phyloP scores from a whole-genome alignment of 164 flowering plant genomes.

The Taxillus chinensis region DNA sequence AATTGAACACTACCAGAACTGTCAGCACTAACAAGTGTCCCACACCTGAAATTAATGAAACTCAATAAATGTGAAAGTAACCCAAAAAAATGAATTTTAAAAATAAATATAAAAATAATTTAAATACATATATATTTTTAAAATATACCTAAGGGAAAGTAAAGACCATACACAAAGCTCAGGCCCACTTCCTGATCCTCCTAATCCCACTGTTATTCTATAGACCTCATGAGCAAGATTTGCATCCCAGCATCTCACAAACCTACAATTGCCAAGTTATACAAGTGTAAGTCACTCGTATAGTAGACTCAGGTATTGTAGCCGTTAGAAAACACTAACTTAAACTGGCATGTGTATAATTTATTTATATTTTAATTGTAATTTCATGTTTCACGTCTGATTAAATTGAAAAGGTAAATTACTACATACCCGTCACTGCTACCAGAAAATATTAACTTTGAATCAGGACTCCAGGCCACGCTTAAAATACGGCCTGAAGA shows the following conservation, averaged over 20 bases:
- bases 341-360: too few relatives aligned
- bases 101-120: background rate
- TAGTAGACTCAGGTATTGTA: background rate
- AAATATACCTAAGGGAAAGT: conserved; percentile 60
- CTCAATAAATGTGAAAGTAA: background rate
- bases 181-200: conserved; percentile 55
- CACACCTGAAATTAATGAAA: conserved; percentile 48
- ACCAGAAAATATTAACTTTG: conserved; percentile 63
- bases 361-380: too few relatives aligned
- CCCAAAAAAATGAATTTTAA: background rate
- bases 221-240: conserved; percentile 51
- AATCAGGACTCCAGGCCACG: conserved; percentile 83
- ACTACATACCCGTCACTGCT: conserved; percentile 88
- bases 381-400: too few relatives aligned
- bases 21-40: conserved; percentile 88
- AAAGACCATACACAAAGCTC: conserved; percentile 90
- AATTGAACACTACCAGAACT: conserved; percentile 88
- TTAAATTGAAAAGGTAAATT: too few relatives aligned
- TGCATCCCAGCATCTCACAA: conserved; percentile 89
- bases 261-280: conserved; percentile 29
- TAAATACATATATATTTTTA: background rate
- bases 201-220: conserved; percentile 79
- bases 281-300: background rate
- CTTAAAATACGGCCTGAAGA: conserved; percentile 65
- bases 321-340: too few relatives aligned